Conservation (phyloP, 2,329 filamentous ascomycete species). For the Myriosclerotinia scirpicola region DNA sequence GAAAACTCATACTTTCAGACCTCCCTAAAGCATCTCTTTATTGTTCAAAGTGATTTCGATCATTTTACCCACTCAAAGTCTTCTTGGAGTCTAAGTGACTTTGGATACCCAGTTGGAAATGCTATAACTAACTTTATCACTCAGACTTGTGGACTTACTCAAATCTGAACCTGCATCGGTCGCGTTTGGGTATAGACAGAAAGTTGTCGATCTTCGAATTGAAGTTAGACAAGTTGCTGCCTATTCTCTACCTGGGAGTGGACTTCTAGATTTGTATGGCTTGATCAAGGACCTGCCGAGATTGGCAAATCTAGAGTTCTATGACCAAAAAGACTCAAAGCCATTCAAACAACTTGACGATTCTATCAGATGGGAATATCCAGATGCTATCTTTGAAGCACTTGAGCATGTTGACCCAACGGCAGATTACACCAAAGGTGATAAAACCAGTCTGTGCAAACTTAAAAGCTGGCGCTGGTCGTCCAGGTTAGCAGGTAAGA, state of each 20-base stretch:
- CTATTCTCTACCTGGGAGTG: constrained; percentile 53
- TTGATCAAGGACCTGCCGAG: constrained; percentile 65
- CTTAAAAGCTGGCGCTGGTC: constrained; percentile 63
- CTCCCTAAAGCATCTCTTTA: no score
- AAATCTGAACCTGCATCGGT: constrained; percentile 40
- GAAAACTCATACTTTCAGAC: no score
- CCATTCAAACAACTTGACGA: constrained; percentile 61
- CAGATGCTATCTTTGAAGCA: constrained; percentile 62
- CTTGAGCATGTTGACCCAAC: constrained; percentile 57
- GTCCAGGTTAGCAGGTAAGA: constrained; percentile 50
- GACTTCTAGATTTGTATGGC: constrained; percentile 54
- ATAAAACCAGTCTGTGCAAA: constrained; percentile 37
- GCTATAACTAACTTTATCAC: not conserved
- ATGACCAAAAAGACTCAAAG: constrained; percentile 66
- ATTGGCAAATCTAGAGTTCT: constrained; percentile 69
- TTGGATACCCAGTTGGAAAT: no score
- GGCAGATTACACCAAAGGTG: constrained; percentile 33
- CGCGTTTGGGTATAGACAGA: constrained; percentile 39
- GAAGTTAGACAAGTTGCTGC: constrained; percentile 49
- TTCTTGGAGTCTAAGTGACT: no score
- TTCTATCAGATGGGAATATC: constrained; percentile 68
- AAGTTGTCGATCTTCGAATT: constrained; percentile 38
- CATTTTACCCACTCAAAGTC: no score
- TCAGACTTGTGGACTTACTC: constrained; percentile 51
- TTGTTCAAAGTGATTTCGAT: no score